phyloP scores from a whole-genome alignment of 2,329 filamentous ascomycete species.

The Emericellopsis cladophorae region DNA sequence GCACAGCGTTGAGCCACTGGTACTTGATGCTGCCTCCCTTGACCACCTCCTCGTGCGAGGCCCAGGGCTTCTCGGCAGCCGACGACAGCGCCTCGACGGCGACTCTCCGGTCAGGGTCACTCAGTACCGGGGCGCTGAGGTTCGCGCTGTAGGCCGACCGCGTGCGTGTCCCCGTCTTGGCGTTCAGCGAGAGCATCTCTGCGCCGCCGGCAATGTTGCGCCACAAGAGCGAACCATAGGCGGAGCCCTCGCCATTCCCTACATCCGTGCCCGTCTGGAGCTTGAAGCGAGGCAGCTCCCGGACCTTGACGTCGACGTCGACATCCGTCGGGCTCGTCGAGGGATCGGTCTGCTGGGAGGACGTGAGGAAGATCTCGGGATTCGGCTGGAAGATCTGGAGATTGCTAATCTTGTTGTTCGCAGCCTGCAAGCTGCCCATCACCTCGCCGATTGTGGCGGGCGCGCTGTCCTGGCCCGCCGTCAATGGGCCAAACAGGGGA shows the following conservation, averaged over 20 bases:
- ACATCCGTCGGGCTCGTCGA: conserved; percentile 64
- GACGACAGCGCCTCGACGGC: conserved; percentile 73
- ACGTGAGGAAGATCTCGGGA: conserved; percentile 68
- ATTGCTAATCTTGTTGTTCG: conserved; percentile 61
- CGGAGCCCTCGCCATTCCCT: conserved; percentile 86
- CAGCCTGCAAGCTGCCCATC: conserved; percentile 56
- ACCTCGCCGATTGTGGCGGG: conserved; percentile 73
- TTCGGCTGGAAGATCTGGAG: conserved; percentile 83
- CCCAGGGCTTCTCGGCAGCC: conserved; percentile 81
- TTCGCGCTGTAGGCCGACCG: conserved; percentile 81
- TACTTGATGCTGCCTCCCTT: conserved; percentile 68
- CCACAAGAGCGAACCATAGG: conserved; percentile 76
- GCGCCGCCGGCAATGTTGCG: conserved; percentile 92
- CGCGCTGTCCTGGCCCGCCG: conserved; percentile 52
- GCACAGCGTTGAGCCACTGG: conserved; percentile 54
- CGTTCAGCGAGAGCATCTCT: conserved; percentile 78
- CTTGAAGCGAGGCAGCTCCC: conserved; percentile 71
- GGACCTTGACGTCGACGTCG: conserved; percentile 71
- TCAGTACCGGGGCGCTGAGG: conserved; percentile 70
- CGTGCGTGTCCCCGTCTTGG: conserved; percentile 79
- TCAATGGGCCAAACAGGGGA: conserved; percentile 63
- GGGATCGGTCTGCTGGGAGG: conserved; percentile 49
- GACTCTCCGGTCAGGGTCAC: conserved; percentile 69
- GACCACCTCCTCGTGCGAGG: conserved; percentile 82
- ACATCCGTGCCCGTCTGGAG: conserved; percentile 92